Evolutionary conservation across 2,329 filamentous ascomycete genomes (phyloP).

Genomic region (Ramularia endophylla): DNA sequence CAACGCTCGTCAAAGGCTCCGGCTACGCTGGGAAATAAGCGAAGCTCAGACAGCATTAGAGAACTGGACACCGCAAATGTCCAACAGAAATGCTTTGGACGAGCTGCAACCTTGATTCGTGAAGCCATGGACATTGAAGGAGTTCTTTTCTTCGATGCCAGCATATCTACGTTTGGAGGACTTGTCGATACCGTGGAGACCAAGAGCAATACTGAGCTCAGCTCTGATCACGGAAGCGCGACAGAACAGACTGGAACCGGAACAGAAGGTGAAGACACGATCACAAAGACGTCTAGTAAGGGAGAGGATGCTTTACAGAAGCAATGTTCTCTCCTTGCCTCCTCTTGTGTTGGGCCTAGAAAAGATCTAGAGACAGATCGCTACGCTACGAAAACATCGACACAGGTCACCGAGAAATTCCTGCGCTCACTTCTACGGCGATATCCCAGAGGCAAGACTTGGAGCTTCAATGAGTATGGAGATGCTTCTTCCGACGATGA

Average conservation of each 20-base stretch:
- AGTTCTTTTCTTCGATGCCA: slow-evolving; percentile 39
- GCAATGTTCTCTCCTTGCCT: slow-evolving; percentile 19
- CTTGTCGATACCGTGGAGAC: slow-evolving; percentile 14
- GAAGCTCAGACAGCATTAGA: slow-evolving; percentile 7
- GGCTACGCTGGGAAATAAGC: background rate
- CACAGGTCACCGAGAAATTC: slow-evolving; percentile 18
- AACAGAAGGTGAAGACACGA: slow-evolving; percentile 15
- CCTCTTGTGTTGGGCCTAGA: slow-evolving; percentile 9
- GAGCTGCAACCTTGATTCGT: slow-evolving; percentile 44
- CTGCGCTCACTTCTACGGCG: slow-evolving; percentile 23
- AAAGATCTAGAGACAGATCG: slow-evolving; percentile 8
- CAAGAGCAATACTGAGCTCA: slow-evolving; percentile 11
- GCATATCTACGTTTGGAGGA: slow-evolving; percentile 24
- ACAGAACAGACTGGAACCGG: slow-evolving; percentile 14
- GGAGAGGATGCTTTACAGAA: slow-evolving; percentile 8
- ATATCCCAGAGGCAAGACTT: slow-evolving; percentile 32
- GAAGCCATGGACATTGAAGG: slow-evolving; percentile 47
- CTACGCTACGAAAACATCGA: background rate
- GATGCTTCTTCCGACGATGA: slow-evolving; percentile 25
- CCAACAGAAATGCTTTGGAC: slow-evolving; percentile 35
- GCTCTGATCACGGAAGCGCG: slow-evolving; percentile 15
- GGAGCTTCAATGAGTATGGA: slow-evolving; percentile 28
- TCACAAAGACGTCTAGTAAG: slow-evolving; percentile 9
- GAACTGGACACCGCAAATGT: slow-evolving; percentile 9
- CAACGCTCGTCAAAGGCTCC: slow-evolving; percentile 3